Evolutionary conservation across 768 basidiomycete genomes (phyloP), one percentile per base, ranked within the genome.

Genomic region (Gyrodon lividus): DNA sequence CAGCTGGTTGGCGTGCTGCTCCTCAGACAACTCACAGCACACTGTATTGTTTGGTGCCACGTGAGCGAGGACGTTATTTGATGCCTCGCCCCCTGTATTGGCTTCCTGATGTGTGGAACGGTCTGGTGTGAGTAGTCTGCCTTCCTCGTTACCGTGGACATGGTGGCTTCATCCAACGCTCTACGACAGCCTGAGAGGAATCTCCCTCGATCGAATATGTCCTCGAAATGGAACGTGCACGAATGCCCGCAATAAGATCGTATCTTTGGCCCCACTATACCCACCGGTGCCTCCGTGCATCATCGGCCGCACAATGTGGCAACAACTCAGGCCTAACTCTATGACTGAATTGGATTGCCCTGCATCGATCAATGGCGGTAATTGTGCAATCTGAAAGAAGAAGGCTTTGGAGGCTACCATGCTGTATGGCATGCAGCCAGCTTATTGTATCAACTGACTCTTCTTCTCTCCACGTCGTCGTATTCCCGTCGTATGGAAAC

Each of bases 231-330:
- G 13, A 31, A 14, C 31, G 31, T 31, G 31, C 31, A 12, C 10
- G 31, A 31, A 31, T 31, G 31, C 13, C 2, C 12, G 13, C 31
- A 10, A 31, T 14, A 31, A 13, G 31, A 12, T 12, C 31, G 48
- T 55, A 41, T 19, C 47, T 22, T 34, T 3, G 30, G 46, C 54
- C 61, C 62, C 56, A 64, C 59, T 44, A 60, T 54, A 63, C 56
- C 63, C 63, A 60, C 60, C 60, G 63, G 35, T 20, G 28, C n/a
- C 52, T 54, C 57, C 49, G 42, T 24, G 35, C 48, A 33, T 40
- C 43, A 50, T 22, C 14, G 30, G 14, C 23, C 22, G 19, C 41
- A 42, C 42, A 28, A n/a, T n/a, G 35, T 37, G 35, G 17, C 35
- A 10, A 37, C 7, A 19, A 9, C 12, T 17, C n/a, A 6, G n/a